Conservation (phyloP, 163 green algal species). For the Volvox carteri region DNA sequence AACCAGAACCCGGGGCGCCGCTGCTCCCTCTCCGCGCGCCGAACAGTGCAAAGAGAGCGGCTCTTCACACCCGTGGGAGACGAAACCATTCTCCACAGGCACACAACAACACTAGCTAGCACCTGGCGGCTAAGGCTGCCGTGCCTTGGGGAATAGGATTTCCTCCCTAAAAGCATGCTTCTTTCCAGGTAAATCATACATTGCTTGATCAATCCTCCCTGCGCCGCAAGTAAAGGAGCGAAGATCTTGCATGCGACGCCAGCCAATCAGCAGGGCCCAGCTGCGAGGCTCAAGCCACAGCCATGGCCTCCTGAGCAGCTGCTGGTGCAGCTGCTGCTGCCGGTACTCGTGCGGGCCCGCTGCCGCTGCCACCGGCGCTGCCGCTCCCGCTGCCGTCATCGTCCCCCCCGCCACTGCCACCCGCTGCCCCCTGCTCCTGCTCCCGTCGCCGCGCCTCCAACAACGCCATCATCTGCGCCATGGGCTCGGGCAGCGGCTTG, state of each 20-base stretch:
- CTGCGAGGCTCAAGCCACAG: neutral
- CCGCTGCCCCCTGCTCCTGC: neutral
- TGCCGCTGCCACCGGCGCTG: neutral
- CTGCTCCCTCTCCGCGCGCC: no score
- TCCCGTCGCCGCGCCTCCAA: conserved; percentile 27
- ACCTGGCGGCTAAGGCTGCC: no score
- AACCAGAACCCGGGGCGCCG: no score
- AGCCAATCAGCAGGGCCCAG: neutral
- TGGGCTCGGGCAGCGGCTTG: conserved; percentile 54
- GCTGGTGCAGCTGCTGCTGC: neutral
- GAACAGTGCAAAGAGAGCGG: no score
- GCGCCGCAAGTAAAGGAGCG: no score
- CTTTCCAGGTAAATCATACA: no score
- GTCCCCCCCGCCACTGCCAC: neutral
- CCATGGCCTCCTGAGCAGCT: conserved; percentile 25
- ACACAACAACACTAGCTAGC: no score
- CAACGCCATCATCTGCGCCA: conserved; percentile 6
- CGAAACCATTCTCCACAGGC: no score
- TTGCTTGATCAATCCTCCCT: no score
- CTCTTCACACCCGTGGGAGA: no score
- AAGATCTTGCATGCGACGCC: neutral
- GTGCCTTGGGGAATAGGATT: no score
- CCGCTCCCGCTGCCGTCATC: neutral
- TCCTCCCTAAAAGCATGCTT: no score
- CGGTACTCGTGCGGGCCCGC: neutral